Evolutionary conservation across 129 eudicot genomes (phyloP), one percentile per base, ranked within the genome.

Genomic region (Ambrosia trifida): DNA sequence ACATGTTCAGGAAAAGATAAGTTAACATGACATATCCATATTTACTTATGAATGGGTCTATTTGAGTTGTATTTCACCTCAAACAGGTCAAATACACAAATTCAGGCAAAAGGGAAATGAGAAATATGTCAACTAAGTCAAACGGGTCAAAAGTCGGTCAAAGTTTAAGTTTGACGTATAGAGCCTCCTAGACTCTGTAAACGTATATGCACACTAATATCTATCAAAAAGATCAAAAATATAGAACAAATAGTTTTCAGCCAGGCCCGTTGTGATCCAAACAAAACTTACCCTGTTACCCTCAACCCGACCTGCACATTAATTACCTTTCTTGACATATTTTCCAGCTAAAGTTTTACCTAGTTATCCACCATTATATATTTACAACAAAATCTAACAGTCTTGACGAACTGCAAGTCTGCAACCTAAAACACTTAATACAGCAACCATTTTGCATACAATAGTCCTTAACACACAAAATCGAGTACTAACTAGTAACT

Each of bases 31-130:
- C n/a, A 31, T 24, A 24, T 46, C 7, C 33, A 40, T 40, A 38
- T 61, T 61, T 33, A 33, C 28, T 61, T 35, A 14, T 36, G 43
- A 7, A 46, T 10, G 24, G 24, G n/a, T 17, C 11, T 56, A 24
- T 20, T 46, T 64, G 8, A 31, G 51, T 44, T 45, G 56, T 66
- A 16, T 66, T 30, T 66, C 13, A 44, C n/a, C 58, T 66, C 58
- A 46, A 66, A 66, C n/a, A 0, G 53, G 20, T 66, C 57, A 66
- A 45, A 66, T 66, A 7, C 16, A 66, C 14, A 47, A 2, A 28
- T 24, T 28, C 11, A 4, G 40, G 40, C 3, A 19, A 2, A 46
- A 11, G 1, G n/a, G 52, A 30, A 68, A 47, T 31, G 18, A 31
- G 52, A 30, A 68, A 47, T 31, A 11, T 31, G 45, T 47, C 30